A percentile compares a stretch with the other conserved stretches of the same genome.
Conservation (phyloP, 2,329 filamentous ascomycete genomes). For the Colletotrichum sp. region DNA sequence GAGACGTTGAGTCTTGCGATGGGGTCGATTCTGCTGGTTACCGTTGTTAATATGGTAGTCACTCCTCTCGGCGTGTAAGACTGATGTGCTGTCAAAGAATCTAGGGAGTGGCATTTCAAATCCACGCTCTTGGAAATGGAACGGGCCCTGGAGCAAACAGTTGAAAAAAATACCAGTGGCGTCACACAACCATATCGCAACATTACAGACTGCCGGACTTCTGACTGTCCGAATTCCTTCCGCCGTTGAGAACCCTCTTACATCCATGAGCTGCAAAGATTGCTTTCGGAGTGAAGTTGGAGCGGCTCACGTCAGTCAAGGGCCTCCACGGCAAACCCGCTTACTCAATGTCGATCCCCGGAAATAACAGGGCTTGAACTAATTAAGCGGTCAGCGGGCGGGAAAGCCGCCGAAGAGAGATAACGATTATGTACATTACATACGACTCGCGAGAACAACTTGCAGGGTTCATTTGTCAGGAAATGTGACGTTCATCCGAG, state of each 20-base stretch:
- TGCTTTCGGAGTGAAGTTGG: background rate
- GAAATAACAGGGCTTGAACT: background rate
- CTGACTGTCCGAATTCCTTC: background rate
- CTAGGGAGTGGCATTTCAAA: background rate
- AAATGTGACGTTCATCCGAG: background rate
- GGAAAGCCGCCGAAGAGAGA: background rate
- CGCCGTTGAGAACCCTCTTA: background rate
- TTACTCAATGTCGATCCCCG: background rate
- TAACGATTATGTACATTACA: background rate
- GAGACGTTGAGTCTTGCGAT: background rate
- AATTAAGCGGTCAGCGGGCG: background rate
- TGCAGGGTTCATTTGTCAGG: background rate
- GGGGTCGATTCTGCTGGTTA: background rate
- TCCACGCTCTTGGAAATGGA: background rate
- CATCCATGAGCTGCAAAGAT: background rate
- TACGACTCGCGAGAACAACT: background rate
- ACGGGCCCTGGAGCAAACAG: background rate
- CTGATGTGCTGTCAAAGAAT: background rate
- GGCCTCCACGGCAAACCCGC: background rate
- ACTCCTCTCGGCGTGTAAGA: background rate
- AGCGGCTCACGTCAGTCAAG: background rate
- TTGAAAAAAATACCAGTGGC: background rate
- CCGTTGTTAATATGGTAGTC: fast-evolving
- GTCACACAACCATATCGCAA: background rate
- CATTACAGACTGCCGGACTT: background rate